Evolutionary conservation across 2,329 filamentous ascomycete species (phyloP).

Genomic region (Phaeomoniella chlamydospora): DNA sequence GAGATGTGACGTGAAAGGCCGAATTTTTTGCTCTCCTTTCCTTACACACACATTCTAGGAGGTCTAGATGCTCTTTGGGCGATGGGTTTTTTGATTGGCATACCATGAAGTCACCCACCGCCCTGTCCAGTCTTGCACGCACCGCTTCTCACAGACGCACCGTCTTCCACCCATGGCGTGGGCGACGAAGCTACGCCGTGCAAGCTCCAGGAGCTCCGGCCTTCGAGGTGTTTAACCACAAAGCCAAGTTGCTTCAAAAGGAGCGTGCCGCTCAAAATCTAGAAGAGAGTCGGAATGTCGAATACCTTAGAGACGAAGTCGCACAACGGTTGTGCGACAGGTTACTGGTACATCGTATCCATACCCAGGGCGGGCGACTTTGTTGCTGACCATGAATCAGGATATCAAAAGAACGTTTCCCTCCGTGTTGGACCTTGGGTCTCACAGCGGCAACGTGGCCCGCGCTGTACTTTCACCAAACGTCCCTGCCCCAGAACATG

Average conservation of each 20-base stretch:
- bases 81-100: no score
- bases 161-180: neutral
- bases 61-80: no score
- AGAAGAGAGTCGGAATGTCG: constrained; percentile 61
- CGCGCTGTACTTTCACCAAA: constrained; percentile 59
- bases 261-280: constrained; percentile 64
- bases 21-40: no score
- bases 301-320: constrained; percentile 90
- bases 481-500: constrained; percentile 33
- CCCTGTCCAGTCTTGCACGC: constrained; percentile 5
- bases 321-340: constrained; percentile 73
- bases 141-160: neutral
- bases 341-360: constrained; percentile 48
- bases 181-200: constrained; percentile 50
- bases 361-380: neutral
- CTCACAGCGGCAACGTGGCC: constrained; percentile 90
- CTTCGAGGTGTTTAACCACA: constrained; percentile 82
- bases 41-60: no score
- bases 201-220: constrained; percentile 63
- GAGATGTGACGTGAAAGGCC: no score
- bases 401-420: constrained; percentile 86
- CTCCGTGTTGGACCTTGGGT: constrained; percentile 77
- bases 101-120: constrained; percentile 5
- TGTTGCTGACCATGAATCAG: constrained; percentile 27
- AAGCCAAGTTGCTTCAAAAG: constrained; percentile 79